Evolutionary conservation across 768 basidiomycete genomes (phyloP), one percentile per base, ranked within the genome.

Genomic region (Mycena vulgaris): DNA sequence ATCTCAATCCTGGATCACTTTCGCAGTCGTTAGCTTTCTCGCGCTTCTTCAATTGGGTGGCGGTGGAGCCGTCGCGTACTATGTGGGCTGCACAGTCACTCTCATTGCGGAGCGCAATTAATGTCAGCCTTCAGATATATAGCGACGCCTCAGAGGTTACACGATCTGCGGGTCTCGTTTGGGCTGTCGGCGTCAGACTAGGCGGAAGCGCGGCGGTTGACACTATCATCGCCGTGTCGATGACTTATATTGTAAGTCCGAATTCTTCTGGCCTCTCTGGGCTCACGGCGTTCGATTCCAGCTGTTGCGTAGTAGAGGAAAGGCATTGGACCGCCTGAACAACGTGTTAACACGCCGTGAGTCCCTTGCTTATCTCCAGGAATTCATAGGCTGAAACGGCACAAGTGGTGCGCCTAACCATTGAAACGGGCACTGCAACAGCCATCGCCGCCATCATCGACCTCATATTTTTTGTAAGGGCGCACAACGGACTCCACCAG

Each of bases 381-480:
- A 28, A 7, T 37, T 33, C 35, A 7, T 37, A 19, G 14, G 35
- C 45, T 59, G 30, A 61, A 27, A 13, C 28, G n/a, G 6, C 5
- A 6, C 23, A 30, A 74, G 73, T 74, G n/a, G 39, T 71, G 2
- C 69, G 66, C 31, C 66, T 74, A 5, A 68, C 69, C 23, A 66
- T 73, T 2, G 72, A 73, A 37, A 73, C 72, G 21, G 68, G 52
- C 21, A 72, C 71, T 14, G n/a, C 67, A 8, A 73, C 72, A 5
- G 65, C 69, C 55, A 53, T 70, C 21, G 65, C 69, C 9, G 72
- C 72, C 21, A 68, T 70, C 45, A 47, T 70, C 4, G 72, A 73
- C 21, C 69, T 73, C 49, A 14, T 70, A 37, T 74, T 70, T 55
- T 73, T 70, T 30, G 27, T 72, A 30, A 42, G 57, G 45, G 61